phyloP scores from a whole-genome alignment of 257 asterid species.

The Solanum microdontum region DNA sequence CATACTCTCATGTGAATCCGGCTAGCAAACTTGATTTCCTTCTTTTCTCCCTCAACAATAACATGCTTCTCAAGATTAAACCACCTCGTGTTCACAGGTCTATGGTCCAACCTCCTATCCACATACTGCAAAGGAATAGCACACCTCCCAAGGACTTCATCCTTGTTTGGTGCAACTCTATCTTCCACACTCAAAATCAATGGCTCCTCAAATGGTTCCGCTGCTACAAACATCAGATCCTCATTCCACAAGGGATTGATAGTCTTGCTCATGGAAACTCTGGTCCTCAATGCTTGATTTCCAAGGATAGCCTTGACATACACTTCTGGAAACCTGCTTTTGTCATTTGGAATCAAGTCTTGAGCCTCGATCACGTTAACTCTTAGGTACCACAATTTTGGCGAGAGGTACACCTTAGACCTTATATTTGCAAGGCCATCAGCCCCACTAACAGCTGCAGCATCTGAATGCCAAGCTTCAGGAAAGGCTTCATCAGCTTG shows the following conservation, averaged over 20 bases:
- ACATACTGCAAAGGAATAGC: slow-evolving; percentile 21
- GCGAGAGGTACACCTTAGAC: slow-evolving; percentile 38
- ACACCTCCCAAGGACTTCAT: slow-evolving; percentile 34
- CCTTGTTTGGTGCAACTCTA: slow-evolving; percentile 33
- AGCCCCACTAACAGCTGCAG: slow-evolving; percentile 33
- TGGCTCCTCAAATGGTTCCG: slow-evolving; percentile 43
- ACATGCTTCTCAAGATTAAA: slow-evolving; percentile 33
- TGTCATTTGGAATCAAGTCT: slow-evolving; percentile 31
- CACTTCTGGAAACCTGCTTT: slow-evolving; percentile 33
- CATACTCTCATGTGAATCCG: slow-evolving; percentile 38
- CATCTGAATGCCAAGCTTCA: slow-evolving; percentile 49
- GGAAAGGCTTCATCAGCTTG: slow-evolving; percentile 50
- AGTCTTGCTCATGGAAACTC: slow-evolving; percentile 31
- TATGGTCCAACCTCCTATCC: slow-evolving; percentile 35
- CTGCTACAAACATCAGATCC: slow-evolving; percentile 40
- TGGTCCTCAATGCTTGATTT: slow-evolving; percentile 30
- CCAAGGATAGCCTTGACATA: slow-evolving; percentile 33
- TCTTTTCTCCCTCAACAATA: slow-evolving; percentile 38
- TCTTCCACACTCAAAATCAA: slow-evolving; percentile 38
- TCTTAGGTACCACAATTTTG: slow-evolving; percentile 41
- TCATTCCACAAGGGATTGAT: slow-evolving; percentile 46
- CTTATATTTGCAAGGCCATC: slow-evolving; percentile 35
- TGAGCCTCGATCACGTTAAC: slow-evolving; percentile 46
- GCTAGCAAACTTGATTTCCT: slow-evolving; percentile 35
- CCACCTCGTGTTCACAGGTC: slow-evolving; percentile 30